Base-by-base conservation (phyloP, 78 protist genomes). In the Monosiga brevicollis region DNA sequence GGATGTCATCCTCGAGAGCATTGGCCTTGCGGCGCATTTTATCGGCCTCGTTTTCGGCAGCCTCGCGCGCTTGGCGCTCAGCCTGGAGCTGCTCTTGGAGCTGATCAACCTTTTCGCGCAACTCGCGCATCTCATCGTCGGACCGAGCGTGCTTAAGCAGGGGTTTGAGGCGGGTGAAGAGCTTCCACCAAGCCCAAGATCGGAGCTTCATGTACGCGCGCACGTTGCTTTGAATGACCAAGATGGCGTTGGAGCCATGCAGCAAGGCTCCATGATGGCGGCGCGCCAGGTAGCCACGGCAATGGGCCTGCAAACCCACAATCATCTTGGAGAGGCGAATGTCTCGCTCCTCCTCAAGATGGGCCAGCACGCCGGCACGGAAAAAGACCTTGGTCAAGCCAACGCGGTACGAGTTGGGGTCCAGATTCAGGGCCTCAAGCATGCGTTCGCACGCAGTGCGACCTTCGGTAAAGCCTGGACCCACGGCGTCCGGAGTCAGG, bases 331-430 rank as follows among this genome's bases (percentile, higher is more conserved):
- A 77, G 42, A 94, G 84, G 78, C 86, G 84, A 74, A 49, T 74
- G 79, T 94, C 96, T 62, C 96, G 90, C 80, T 82, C 87, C 78
- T 91, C 96, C 84, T 94, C 96, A 39, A 94, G 90, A 83, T 91
- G 87, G 39, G 94, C 96, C 22, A 94, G 75, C 40, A 84, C 87
- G 54, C 96, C 96, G 80, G 94, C 91, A 71, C 91, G 87, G 93
- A 94, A 94, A 89, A 94, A 94, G 77, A 94, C 62, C 86, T 94
- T 94, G 81, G 92, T 84, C 76, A 81, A 24, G 76, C 95, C 95
- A 83, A 89, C 71, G 54, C 90, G 88, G 86, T 72, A 89, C 75
- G 71, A 84, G 43, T 78, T 75, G 49, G 81, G 76, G 74, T 79
- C 76, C 29, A 84, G 80, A 26, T 81, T 76, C 29, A 94, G 79